Base-by-base conservation (phyloP, 2,329 filamentous ascomycete species). In the Nigrospora sphaerica region DNA sequence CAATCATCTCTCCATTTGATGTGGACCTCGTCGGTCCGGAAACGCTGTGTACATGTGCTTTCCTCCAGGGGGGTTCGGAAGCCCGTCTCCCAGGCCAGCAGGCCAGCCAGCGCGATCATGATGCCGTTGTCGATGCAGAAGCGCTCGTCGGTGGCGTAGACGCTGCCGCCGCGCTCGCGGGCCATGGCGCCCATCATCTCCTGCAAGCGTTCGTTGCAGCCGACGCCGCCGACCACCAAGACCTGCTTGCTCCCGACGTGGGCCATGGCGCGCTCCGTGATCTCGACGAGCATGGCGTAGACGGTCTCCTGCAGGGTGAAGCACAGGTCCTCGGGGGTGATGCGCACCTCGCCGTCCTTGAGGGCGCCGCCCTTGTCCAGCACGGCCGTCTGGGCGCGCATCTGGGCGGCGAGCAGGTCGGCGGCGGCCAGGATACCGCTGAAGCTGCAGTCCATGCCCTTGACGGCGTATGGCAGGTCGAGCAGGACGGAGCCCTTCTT, bases 91-190 rank as follows among this genome's bases (percentile, higher is more conserved):
- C 86, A 93, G 2, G 91, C 91, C 58, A 96, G 64, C 57, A 98
- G 68, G 2, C 93, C 93, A 2, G 93, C 93, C 65, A 98, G 92
- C 1, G 93, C 93, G 70, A 98, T 98, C 93, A 98, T 98, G 62
- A 98, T 97, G 42, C 93, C 93, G 59, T 98, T 98, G 67, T 98
- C 93, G 57, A 98, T 98, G 64, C 93, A 98, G 65, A 95, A 98
- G 39, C 93, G 77, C 73, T 98, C 93, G 63, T 98, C 93, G 0
- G 92, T 97, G 19, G 93, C 91, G 68, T 87, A 96, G 4, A 97
- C 88, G 58, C 82, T 91, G 4, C 93, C 93, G 45, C 90, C 88
- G 34, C 93, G 74, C 64, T 95, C 91, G 39, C 74, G 74, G 14
- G 91, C 92, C 93, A 98, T 98, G 40, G 86, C 74, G 14, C 88